These are phyloP conservation scores for Cubamyces sp. DNA, from an alignment of 768 basidiomycete genomes.

Conservation along the genomic window DNA sequence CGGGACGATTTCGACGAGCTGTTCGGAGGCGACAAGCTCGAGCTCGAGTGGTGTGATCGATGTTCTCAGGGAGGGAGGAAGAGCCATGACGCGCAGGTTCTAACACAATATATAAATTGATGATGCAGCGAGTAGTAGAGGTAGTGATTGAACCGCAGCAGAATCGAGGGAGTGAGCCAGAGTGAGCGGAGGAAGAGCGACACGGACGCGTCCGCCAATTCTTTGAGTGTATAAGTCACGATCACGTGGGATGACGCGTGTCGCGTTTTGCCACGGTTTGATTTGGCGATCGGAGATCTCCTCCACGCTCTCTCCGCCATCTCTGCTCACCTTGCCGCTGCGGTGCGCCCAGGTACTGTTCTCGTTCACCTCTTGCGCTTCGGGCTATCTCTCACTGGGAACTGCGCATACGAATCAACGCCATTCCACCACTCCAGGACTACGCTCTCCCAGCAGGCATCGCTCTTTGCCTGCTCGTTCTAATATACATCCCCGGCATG, in stretches of 20 bases:
- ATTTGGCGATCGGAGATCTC: constrained; percentile 18
- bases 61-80: constrained; percentile 69
- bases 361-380: not conserved
- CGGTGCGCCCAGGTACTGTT: not conserved
- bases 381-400: no score
- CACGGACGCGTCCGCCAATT: not conserved
- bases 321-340: not conserved
- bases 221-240: not conserved
- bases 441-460: constrained; percentile 9
- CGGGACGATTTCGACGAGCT: constrained; percentile 85
- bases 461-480: constrained; percentile 11
- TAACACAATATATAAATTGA: constrained; percentile 8
- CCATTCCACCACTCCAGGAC: not conserved
- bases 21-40: constrained; percentile 85
- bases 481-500: constrained; percentile 24
- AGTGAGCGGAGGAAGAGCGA: not conserved
- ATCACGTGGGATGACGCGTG: constrained; percentile 22
- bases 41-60: constrained; percentile 85
- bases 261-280: constrained; percentile 26
- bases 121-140: not conserved
- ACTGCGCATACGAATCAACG: not conserved
- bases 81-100: constrained; percentile 57
- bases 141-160: not conserved
- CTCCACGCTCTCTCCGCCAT: not conserved
- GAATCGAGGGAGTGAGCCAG: not conserved